Evolutionary conservation across 2,329 filamentous ascomycete genomes (phyloP), one percentile per base, ranked within the genome.

Genomic region (Colletotrichum musicola): DNA sequence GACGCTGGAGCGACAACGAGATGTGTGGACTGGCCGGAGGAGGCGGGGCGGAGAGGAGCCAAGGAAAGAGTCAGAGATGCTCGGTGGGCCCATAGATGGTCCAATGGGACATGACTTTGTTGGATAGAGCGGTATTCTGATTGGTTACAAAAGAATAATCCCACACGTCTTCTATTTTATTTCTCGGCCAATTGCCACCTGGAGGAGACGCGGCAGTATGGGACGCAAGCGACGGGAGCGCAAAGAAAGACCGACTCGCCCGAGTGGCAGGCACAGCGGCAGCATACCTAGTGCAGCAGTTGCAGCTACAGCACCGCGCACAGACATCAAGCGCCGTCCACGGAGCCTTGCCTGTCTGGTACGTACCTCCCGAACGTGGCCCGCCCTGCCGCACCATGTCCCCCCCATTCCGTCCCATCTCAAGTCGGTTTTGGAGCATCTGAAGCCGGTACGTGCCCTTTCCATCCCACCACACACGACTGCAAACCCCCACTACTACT

Each of bases 41-140:
- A 68, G 65, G 65, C 62, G 65, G 65, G 65, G 65, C 55, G 62
- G 62, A 65, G 62, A 65, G 65, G 55, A 51, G 54, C 46, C 46
- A 63, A 55, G 38, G 47, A 22, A 55, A 68, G 61, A 64, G 54
- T 64, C 61, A 68, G 61, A 64, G 61, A 22, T 49, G 49, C n/a
- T 16, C 25, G 35, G 16, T 35, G 30, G 9, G 27, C 9, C 50
- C 20, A 42, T 62, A 62, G 65, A 68, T 68, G 49, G 35, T 35
- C 65, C 65, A 68, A 68, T 68, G 49, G 35, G 42, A 56, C 42
- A 25, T 22, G 40, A 20, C 12, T 9, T 2, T 49, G 62, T 59
- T 65, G 35, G 62, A 68, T 51, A 60, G 55, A 13, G 40, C 30
- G 4, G 35, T 7, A 25, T 16, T 4, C 16, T 65, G 50, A 65